phyloP scores from a whole-genome alignment of 2,329 filamentous ascomycete genomes.

The Cyphellophora attinorum region DNA sequence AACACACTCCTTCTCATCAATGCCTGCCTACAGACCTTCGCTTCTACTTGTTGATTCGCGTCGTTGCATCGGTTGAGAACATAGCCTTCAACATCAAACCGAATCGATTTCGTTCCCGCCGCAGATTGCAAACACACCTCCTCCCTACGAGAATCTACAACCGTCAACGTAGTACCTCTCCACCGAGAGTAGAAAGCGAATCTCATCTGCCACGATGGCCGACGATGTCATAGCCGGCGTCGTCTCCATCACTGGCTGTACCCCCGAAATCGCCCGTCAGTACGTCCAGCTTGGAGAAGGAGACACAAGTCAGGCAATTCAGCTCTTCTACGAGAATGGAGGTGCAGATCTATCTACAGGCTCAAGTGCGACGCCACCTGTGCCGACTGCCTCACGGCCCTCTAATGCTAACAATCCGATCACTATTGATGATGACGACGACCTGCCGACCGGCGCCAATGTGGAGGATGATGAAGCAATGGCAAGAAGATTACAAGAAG shows the following conservation, averaged over 20 bases:
- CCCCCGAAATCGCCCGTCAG: conserved; percentile 62
- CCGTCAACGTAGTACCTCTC: no score
- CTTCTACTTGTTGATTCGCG: no score
- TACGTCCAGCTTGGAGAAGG: conserved; percentile 80
- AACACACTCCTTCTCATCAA: not conserved
- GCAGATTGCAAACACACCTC: no score
- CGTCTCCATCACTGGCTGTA: conserved; percentile 68
- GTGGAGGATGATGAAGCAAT: conserved; percentile 83
- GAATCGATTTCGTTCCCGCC: no score
- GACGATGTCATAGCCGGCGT: conserved; percentile 67
- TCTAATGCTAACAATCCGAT: conserved; percentile 31
- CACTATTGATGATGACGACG: conserved; percentile 63
- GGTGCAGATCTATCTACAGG: conserved; percentile 51
- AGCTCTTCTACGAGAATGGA: conserved; percentile 82
- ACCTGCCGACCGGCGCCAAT: conserved; percentile 25
- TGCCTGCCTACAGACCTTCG: not conserved
- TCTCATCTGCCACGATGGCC: not conserved
- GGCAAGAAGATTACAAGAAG: conserved; percentile 82
- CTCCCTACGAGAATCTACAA: no score
- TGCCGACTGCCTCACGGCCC: conserved; percentile 18
- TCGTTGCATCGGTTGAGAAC: no score
- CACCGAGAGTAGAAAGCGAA: no score
- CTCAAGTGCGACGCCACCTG: conserved; percentile 25
- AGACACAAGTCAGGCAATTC: conserved; percentile 75
- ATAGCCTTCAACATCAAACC: no score